Conservation (phyloP, 768 basidiomycete species). For the Sistotremastrum suecicum region DNA sequence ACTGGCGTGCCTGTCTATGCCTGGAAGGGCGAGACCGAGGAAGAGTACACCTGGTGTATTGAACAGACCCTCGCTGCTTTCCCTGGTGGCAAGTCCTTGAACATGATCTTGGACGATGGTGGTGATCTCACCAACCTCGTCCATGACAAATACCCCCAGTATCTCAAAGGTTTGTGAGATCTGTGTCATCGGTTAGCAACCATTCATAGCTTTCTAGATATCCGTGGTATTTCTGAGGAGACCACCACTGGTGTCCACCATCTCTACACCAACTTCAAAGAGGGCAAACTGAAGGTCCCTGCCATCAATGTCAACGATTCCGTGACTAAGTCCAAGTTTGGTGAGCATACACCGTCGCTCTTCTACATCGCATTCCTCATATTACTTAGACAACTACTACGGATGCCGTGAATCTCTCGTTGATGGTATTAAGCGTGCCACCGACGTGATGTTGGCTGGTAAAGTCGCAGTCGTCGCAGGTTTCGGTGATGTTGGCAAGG, state of each 20-base stretch:
- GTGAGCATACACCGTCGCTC: conserved; percentile 2
- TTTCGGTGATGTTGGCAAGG: conserved; percentile 98
- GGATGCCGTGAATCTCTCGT: conserved; percentile 99
- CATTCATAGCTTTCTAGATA: conserved; percentile 29
- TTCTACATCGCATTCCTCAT: not conserved
- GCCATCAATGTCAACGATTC: conserved; percentile 99
- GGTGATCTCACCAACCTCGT: conserved; percentile 92
- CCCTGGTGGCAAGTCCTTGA: conserved; percentile 66
- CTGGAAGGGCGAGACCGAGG: conserved; percentile 99
- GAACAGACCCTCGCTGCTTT: conserved; percentile 91
- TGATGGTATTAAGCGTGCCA: conserved; percentile 99
- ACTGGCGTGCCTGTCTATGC: conserved; percentile 98
- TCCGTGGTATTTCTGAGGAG: conserved; percentile 95
- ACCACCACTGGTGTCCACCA: conserved; percentile 99
- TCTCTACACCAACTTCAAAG: conserved; percentile 94
- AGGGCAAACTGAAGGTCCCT: conserved; percentile 90
- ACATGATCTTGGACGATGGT: conserved; percentile 99
- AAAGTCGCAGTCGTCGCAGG: conserved; percentile 99
- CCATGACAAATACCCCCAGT: conserved; percentile 93
- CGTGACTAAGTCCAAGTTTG: conserved; percentile 98
- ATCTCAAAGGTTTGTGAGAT: conserved; percentile 43
- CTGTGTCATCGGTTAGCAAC: conserved; percentile 2
- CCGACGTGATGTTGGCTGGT: conserved; percentile 99
- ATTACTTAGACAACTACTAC: conserved; percentile 67
- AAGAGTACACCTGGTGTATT: conserved; percentile 97